These are phyloP conservation scores for Gracilariopsis chorda DNA, from an alignment of 23 red algal genomes.

Conservation along the genomic window DNA sequence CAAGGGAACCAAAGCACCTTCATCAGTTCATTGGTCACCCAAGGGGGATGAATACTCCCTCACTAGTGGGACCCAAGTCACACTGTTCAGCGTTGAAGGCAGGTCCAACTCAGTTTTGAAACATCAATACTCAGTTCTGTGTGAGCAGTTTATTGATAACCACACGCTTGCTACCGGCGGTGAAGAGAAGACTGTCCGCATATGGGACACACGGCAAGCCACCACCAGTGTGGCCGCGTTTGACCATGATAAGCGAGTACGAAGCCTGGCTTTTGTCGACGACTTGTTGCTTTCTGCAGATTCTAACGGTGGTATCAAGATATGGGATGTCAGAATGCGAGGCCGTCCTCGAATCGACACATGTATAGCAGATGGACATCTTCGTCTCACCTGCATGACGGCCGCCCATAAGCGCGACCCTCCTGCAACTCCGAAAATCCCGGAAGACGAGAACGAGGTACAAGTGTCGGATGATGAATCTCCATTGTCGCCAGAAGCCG, in stretches of 20 bases:
- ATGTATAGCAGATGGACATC: slow-evolving; percentile 29
- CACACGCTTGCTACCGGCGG: slow-evolving; percentile 45
- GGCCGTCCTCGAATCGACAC: slow-evolving; percentile 47
- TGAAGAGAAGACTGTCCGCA: slow-evolving; percentile 49
- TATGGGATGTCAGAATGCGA: slow-evolving; percentile 59
- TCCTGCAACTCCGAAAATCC: neutral
- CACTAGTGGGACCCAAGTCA: neutral
- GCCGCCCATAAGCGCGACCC: neutral
- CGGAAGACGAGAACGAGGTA: neutral
- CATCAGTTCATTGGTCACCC: slow-evolving; percentile 53
- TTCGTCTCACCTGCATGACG: slow-evolving; percentile 46
- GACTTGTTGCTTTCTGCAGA: slow-evolving; percentile 36
- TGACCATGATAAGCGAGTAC: slow-evolving; percentile 41
- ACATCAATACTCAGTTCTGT: slow-evolving; percentile 26
- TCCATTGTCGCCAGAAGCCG: neutral
- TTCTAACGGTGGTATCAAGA: slow-evolving; percentile 30
- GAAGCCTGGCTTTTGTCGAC: slow-evolving; percentile 14
- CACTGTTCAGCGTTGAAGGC: slow-evolving; percentile 38
- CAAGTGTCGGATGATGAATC: neutral
- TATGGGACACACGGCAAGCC: slow-evolving; percentile 25
- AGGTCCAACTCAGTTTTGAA: neutral
- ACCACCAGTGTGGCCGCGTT: neutral
- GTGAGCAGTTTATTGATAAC: slow-evolving; percentile 38
- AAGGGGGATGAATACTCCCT: slow-evolving; percentile 34
- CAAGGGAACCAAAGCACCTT: slow-evolving; percentile 30